Evolutionary conservation across 306 rosid species (phyloP).

Genomic region (Albizia julibrissin): DNA sequence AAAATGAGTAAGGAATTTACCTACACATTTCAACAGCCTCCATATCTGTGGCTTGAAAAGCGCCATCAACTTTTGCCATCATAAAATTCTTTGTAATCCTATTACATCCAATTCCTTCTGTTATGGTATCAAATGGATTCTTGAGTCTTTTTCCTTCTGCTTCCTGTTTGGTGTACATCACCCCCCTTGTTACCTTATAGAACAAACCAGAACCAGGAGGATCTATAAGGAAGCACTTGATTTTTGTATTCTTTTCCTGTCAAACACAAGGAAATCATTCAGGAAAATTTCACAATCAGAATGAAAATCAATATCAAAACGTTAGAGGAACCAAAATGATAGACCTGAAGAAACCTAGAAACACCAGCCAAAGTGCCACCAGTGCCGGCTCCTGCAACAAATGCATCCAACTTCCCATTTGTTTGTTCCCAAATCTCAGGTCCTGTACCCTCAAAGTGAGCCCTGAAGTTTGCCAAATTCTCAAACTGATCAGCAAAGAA

Average conservation of each 20-base stretch:
- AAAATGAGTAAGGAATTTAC: constrained; percentile 41
- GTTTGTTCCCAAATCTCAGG: constrained; percentile 96
- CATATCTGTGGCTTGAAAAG: constrained; percentile 77
- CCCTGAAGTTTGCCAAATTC: constrained; percentile 83
- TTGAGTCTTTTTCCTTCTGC: constrained; percentile 91
- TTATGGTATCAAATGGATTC: constrained; percentile 92
- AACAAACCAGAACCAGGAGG: constrained; percentile 96
- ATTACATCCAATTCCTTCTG: constrained; percentile 93
- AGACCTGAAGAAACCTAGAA: constrained; percentile 68
- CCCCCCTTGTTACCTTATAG: constrained; percentile 90
- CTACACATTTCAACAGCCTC: constrained; percentile 96
- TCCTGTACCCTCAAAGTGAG: constrained; percentile 87
- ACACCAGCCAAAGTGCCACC: constrained; percentile 96
- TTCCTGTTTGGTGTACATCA: constrained; percentile 85
- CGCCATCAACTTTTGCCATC: constrained; percentile 85
- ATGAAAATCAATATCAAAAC: not conserved
- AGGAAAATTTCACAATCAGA: constrained; percentile 19
- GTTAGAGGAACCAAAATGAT: not conserved
- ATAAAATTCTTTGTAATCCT: constrained; percentile 75
- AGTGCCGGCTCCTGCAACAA: constrained; percentile 90
- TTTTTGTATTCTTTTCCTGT: constrained; percentile 78
- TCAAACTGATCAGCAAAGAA: constrained; percentile 96
- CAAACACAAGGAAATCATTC: constrained; percentile 23
- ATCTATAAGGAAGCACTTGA: constrained; percentile 83
- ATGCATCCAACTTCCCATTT: constrained; percentile 67